Base-by-base conservation (phyloP, 2,329 filamentous ascomycete species). In the Chaetothyriales sp. region DNA sequence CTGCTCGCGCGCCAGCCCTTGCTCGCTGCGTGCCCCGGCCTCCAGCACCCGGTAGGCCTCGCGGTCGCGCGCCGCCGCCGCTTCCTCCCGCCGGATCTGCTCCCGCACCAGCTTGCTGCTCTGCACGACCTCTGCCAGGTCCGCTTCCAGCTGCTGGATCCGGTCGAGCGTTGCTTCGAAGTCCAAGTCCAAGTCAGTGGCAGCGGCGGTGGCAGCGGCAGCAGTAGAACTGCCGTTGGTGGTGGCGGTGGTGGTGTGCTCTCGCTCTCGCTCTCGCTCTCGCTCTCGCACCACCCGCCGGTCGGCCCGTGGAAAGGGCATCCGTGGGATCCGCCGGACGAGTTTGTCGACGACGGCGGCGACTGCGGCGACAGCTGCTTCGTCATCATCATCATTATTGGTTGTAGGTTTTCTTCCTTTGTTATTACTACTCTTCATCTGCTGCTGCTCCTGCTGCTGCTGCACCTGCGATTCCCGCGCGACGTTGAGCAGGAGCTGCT, bases 21-120 rank as follows among this genome's bases (percentile, higher is more conserved):
- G 64, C 3, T 64, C 66, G 39, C 64, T 60, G 53, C 67, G 70
- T 18, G 68, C 65, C 49, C 70, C 70, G 49, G 63, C 68, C 48
- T 70, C 65, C 59, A 72, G 64, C 44, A 67, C 64, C 36, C 68
- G 64, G 10, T 72, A 57, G 32, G 68, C 62, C 46, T 62, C 65
- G 26, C 57, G 66, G 53, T 72, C 70, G 7, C 60, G 61, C 12
- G 63, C 64, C n/a, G 71, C 62, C 12, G 68, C 59, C 1, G 63
- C 61, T 52, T 71, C 66, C 53, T 72, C 69, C 47, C 65, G 66
- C 6, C 63, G 63, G 52, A 72, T 67, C 49, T 71, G 68, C 3
- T 64, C 61, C 26, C 64, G 65, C 36, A 72, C 51, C 5, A 72
- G 61, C 51, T 66, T 64, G 22, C 63, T 62, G 18, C 66, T 68